These are phyloP conservation scores for Umbilicaria muhlenbergii DNA, from an alignment of 495 filamentous ascomycete genomes.

Conservation along the genomic window DNA sequence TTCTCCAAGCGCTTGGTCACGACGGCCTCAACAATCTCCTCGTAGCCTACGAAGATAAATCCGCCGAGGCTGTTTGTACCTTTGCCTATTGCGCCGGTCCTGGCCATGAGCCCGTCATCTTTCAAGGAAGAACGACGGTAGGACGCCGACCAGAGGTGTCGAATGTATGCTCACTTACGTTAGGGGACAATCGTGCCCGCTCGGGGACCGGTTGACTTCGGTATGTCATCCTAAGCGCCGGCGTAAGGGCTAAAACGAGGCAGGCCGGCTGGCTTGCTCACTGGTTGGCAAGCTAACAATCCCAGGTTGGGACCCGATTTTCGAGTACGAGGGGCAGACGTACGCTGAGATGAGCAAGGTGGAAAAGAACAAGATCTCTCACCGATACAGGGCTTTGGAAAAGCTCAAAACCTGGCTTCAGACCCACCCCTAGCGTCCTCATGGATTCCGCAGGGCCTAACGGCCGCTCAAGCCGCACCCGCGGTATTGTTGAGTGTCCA, in stretches of 20 bases:
- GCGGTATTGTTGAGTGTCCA: constrained; percentile 41
- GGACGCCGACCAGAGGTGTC: constrained; percentile 4
- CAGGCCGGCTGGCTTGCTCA: not conserved
- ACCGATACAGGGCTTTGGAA: constrained; percentile 69
- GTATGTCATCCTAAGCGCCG: constrained; percentile 31
- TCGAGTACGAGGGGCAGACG: constrained; percentile 87
- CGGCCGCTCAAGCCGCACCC: not conserved
- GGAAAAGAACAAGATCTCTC: constrained; percentile 86
- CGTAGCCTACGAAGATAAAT: constrained; percentile 74
- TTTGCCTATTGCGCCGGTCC: constrained; percentile 85
- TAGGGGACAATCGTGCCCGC: constrained; percentile 64
- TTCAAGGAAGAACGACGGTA: constrained; percentile 68
- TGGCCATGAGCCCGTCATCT: constrained; percentile 69
- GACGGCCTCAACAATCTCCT: constrained; percentile 83
- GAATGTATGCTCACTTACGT: constrained; percentile 16
- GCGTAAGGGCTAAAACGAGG: not conserved
- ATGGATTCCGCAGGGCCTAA: not conserved
- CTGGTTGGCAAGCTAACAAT: constrained; percentile 4
- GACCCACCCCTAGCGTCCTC: constrained; percentile 2
- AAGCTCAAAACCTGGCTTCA: constrained; percentile 73
- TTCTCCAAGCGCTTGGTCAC: constrained; percentile 67
- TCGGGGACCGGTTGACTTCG: constrained; percentile 62
- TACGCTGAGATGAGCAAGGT: constrained; percentile 94
- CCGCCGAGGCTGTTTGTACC: constrained; percentile 85
- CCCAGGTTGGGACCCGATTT: constrained; percentile 86